Base-by-base conservation (phyloP, 73 alveolate species). In the Paramecium biaurelia region DNA sequence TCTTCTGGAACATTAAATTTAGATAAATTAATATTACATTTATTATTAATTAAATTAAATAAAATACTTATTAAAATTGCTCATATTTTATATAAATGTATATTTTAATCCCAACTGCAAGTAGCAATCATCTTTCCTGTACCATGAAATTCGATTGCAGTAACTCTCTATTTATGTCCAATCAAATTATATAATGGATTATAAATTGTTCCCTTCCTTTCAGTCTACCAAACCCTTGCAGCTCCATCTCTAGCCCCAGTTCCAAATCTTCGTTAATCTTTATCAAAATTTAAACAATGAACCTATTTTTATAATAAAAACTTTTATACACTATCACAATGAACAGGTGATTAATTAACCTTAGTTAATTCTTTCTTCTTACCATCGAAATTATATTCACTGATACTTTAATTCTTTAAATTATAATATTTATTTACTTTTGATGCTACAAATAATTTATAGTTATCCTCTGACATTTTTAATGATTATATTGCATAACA, bases 51-150 rank as follows among this genome's bases (percentile, higher is more conserved):
- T 53, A 53, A 15, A n/a, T 18, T 18, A 3, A 18, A 53, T 4
- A 53, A 5, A 12, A 47, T 47, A 6, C 68, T n/a, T 18, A 7
- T 18, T 7, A 7, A 18, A 18, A 7, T 4, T 53, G 21, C 14
- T 43, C 90, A 79, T 42, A 43, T 45, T 45, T 79, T 79, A 7
- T 79, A 79, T 21, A 79, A 43, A 43, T 79, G 76, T 11, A 79
- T 79, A 79, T 79, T 79, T 45, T 79, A 21, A 79, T 79, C 90
- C 90, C 90, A 79, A 23, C 74, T 38, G 28, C 90, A 79, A 11
- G 90, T 18, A 79, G 76, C 90, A 10, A 43, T 23, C n/a, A 79
- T 21, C 14, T 79, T 43, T 10, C 47, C 56, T n/a, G 90, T 79
- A 2, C 76, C 30, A 38, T 76, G 76, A 79, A 79, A 43, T 47